phyloP scores from a whole-genome alignment of 495 filamentous ascomycete species.

The Jackrogersella minutella region DNA sequence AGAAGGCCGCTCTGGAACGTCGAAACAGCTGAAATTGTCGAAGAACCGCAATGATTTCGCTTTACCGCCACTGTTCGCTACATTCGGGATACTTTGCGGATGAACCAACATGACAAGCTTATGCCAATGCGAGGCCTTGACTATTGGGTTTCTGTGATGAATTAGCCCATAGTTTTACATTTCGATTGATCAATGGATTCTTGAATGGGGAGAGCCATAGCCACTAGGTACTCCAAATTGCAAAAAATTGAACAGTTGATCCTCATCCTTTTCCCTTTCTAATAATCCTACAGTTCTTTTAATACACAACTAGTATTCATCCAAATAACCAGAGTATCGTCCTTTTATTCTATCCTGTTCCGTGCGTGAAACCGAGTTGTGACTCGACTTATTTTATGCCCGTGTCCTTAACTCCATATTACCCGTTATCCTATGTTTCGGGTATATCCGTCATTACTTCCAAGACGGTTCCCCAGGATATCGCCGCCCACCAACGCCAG shows the following conservation, averaged over 20 bases:
- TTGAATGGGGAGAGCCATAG: background rate
- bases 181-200: background rate
- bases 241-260: background rate
- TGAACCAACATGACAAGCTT: too few species aligned
- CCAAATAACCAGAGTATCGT: background rate
- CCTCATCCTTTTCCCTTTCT: background rate
- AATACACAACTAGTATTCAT: background rate
- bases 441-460: slow-evolving; percentile 12
- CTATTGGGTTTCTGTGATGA: background rate
- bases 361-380: background rate
- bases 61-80: too few species aligned
- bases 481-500: slow-evolving; percentile 48
- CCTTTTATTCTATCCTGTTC: background rate
- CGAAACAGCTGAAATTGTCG: too few species aligned
- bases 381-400: background rate
- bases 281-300: background rate
- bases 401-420: slow-evolving; percentile 15
- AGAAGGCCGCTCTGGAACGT: too few species aligned
- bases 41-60: too few species aligned
- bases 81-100: too few species aligned
- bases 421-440: background rate
- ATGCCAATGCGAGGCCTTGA: too few species aligned
- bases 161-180: background rate
- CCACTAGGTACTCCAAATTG: background rate
- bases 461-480: slow-evolving; percentile 42